These are phyloP conservation scores for Aspergillus pseudoviridinutans DNA, from an alignment of 2,329 filamentous ascomycete species.

Conservation along the genomic window DNA sequence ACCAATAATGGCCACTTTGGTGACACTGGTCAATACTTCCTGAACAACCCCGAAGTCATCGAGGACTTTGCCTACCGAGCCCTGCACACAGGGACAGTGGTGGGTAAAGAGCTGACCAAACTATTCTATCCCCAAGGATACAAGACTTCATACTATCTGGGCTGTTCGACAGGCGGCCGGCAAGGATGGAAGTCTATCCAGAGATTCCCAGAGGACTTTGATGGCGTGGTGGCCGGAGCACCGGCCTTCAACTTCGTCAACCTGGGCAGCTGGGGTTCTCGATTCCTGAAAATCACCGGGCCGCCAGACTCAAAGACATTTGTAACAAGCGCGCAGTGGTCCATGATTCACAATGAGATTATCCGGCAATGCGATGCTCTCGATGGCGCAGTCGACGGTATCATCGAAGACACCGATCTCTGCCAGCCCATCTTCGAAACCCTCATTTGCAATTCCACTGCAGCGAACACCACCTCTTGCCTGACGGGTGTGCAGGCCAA, in stretches of 20 bases:
- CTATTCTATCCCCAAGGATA: conserved; percentile 37
- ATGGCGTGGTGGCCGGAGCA: conserved; percentile 46
- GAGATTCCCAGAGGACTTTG: conserved; percentile 46
- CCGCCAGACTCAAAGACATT: conserved; percentile 29
- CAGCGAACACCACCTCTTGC: conserved; percentile 19
- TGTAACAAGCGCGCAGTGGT: conserved; percentile 27
- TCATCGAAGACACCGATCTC: conserved; percentile 36
- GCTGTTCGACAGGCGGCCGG: conserved; percentile 46
- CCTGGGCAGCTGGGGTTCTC: conserved; percentile 41
- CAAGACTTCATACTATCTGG: conserved; percentile 46
- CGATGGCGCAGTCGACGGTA: conserved; percentile 31
- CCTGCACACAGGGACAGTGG: conserved; percentile 37
- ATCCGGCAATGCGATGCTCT: conserved; percentile 31
- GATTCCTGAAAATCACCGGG: conserved; percentile 41
- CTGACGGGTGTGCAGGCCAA: conserved; percentile 29
- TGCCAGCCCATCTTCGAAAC: conserved; percentile 31
- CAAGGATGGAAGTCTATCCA: conserved; percentile 46
- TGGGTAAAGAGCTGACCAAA: conserved; percentile 40
- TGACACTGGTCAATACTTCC: conserved; percentile 43
- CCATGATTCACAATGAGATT: conserved; percentile 33
- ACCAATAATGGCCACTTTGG: conserved; percentile 52
- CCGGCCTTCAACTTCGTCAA: conserved; percentile 44
- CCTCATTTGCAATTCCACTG: conserved; percentile 25
- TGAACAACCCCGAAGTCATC: conserved; percentile 43
- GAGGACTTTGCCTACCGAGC: conserved; percentile 48